A percentile compares a stretch with the other conserved stretches of the same genome.
These are phyloP conservation scores for Phoma herbarum DNA, from an alignment of 2,329 filamentous ascomycete genomes.

Conservation along the genomic window DNA sequence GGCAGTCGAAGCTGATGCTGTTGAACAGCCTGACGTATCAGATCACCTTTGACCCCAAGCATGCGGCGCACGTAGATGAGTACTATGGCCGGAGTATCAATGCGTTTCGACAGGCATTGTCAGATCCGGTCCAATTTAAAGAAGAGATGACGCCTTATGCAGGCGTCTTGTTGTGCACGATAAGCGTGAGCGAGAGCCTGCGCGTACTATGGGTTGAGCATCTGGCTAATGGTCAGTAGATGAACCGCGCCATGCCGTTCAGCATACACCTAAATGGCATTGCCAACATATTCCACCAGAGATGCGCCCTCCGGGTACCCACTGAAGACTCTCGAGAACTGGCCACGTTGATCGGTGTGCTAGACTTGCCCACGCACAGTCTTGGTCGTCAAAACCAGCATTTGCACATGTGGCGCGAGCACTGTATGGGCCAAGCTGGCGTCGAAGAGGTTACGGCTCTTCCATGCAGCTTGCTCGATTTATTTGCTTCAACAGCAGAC, in stretches of 20 bases:
- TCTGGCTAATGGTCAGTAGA: constrained; percentile 2
- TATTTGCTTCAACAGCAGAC: constrained; percentile 10
- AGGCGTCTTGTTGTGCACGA: constrained; percentile 12
- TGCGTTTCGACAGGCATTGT: constrained; percentile 11
- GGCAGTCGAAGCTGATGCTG: constrained; percentile 14
- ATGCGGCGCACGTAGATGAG: constrained; percentile 9
- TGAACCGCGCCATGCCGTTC: constrained; percentile 22
- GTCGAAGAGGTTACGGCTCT: constrained; percentile 13
- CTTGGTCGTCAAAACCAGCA: constrained; percentile 13
- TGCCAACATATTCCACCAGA: constrained; percentile 14
- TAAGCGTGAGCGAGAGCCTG: constrained; percentile 5
- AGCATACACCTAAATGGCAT: constrained; percentile 21
- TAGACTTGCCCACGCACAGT: constrained; percentile 16
- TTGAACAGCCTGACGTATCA: constrained; percentile 21
- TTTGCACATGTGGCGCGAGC: constrained; percentile 15
- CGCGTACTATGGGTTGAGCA: background rate
- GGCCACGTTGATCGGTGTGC: constrained; percentile 12
- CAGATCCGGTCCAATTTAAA: constrained; percentile 3
- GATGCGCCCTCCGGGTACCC: background rate
- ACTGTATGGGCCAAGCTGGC: constrained; percentile 13
- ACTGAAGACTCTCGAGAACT: constrained; percentile 12
- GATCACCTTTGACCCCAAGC: constrained; percentile 15
- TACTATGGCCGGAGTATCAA: constrained; percentile 21
- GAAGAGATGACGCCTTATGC: constrained; percentile 19
- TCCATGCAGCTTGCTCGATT: constrained; percentile 15